These are phyloP conservation scores for Xylariales sp. DNA, from an alignment of 2,329 filamentous ascomycete species.

Conservation along the genomic window DNA sequence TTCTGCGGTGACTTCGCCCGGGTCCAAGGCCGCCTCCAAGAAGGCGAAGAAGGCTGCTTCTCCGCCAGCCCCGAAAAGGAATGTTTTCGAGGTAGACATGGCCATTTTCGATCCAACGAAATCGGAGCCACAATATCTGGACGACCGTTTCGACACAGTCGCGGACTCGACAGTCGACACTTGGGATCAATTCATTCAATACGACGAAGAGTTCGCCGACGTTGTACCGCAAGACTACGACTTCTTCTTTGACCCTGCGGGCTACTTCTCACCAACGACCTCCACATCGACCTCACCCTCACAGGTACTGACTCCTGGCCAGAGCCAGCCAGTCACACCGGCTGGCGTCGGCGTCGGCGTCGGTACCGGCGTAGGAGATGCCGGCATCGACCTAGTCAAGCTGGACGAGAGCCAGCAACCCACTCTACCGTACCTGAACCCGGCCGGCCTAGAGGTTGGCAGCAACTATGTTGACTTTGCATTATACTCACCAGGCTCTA, in stretches of 20 bases:
- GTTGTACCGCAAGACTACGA: constrained; percentile 35
- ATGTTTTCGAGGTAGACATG: constrained; percentile 9
- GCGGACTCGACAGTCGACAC: constrained; percentile 24
- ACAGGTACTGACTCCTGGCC: constrained; percentile 26
- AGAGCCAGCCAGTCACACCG: constrained; percentile 11
- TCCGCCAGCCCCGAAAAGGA: constrained; percentile 16
- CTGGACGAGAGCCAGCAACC: constrained; percentile 9
- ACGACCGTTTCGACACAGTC: constrained; percentile 16
- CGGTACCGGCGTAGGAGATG: neutral
- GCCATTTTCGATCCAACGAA: constrained; percentile 15
- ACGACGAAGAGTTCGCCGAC: constrained; percentile 32
- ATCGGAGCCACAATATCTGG: constrained; percentile 11
- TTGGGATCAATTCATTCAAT: constrained; percentile 44
- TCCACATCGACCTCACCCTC: constrained; percentile 26
- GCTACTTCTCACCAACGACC: constrained; percentile 35
- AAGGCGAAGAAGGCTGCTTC: constrained; percentile 32
- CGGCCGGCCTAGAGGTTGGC: constrained; percentile 27
- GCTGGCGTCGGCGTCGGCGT: constrained; percentile 8
- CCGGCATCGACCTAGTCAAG: neutral
- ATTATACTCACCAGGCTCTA: constrained; percentile 45
- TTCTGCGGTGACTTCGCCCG: constrained; percentile 26
- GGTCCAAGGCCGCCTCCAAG: constrained; percentile 33
- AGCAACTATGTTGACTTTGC: constrained; percentile 52
- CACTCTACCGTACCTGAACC: constrained; percentile 38
- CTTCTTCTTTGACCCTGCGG: constrained; percentile 40